phyloP scores from a whole-genome alignment of 108 stramenopile genomes.

The Parietichytrium sp. region DNA sequence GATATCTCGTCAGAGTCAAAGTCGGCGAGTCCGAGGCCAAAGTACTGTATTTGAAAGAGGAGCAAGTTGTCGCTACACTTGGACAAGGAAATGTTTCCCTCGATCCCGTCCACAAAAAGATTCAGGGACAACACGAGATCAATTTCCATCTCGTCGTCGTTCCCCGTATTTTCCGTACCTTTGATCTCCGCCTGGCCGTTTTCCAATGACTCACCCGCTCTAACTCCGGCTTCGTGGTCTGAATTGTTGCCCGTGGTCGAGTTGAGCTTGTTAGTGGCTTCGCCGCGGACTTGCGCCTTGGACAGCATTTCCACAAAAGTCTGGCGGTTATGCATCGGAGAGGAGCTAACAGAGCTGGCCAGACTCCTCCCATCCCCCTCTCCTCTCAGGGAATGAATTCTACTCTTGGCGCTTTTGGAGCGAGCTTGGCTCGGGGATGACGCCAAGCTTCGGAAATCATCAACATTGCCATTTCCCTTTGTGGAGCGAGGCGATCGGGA shows the following conservation, averaged over 20 bases:
- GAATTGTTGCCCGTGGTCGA: not conserved
- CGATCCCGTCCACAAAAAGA: not conserved
- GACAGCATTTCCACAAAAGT: no score
- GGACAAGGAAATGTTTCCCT: not conserved
- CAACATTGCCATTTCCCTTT: not conserved
- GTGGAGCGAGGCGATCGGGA: not conserved
- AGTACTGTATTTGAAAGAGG: not conserved
- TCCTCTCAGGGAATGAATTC: not conserved
- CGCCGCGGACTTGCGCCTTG: not conserved
- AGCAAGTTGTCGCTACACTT: not conserved
- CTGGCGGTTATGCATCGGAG: no score
- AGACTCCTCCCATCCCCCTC: no score
- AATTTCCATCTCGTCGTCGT: not conserved
- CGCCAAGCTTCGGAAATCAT: no score
- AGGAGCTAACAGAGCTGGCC: no score
- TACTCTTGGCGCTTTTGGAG: not conserved
- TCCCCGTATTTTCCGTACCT: not conserved
- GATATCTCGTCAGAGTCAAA: not conserved
- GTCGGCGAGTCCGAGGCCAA: not conserved
- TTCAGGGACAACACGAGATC: not conserved
- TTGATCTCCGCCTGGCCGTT: not conserved
- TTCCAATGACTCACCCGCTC: not conserved
- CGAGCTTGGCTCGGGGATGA: not conserved
- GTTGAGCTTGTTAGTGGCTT: not conserved
- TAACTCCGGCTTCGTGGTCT: no score